Evolutionary conservation across 345 rosid genomes (phyloP).

Genomic region (Ceriops tagal): DNA sequence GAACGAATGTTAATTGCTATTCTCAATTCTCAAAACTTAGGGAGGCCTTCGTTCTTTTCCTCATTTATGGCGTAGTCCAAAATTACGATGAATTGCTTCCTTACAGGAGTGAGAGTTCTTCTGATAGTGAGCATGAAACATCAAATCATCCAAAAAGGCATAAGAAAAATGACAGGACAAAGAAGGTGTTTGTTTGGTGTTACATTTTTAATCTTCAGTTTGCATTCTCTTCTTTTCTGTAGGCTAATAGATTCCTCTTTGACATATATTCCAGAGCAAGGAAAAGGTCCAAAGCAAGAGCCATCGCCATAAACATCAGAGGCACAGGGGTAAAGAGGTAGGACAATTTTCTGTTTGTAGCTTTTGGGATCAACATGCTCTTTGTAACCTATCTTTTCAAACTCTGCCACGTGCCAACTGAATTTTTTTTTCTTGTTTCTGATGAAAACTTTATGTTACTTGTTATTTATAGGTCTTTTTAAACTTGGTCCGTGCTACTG

Average conservation of each 20-base stretch:
- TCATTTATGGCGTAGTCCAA: background rate
- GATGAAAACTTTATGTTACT: background rate
- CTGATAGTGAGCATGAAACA: slow-evolving; percentile 61
- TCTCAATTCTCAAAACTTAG: too few species aligned
- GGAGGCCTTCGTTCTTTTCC: too few species aligned
- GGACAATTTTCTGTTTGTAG: slow-evolving; percentile 17
- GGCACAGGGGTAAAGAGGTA: slow-evolving; percentile 81
- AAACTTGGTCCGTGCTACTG: too few species aligned
- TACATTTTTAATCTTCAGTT: background rate
- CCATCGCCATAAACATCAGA: slow-evolving; percentile 64
- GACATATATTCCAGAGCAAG: slow-evolving; percentile 41
- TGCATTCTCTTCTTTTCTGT: background rate
- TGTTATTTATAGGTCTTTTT: background rate
- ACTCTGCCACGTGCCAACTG: too few species aligned
- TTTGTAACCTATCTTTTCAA: too few species aligned
- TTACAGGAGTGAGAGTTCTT: slow-evolving; percentile 39
- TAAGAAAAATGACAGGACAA: slow-evolving; percentile 63
- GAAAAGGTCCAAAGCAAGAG: slow-evolving; percentile 72
- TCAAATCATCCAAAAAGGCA: slow-evolving; percentile 56
- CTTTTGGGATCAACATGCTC: background rate
- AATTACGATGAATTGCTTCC: slow-evolving; percentile 7
- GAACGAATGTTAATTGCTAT: too few species aligned
- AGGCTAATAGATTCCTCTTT: slow-evolving; percentile 12
- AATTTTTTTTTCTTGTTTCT: background rate
- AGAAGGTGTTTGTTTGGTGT: slow-evolving; percentile 54